Evolutionary conservation across 148 eudicot genomes (phyloP).

Genomic region (Rhododendron williamsianum): DNA sequence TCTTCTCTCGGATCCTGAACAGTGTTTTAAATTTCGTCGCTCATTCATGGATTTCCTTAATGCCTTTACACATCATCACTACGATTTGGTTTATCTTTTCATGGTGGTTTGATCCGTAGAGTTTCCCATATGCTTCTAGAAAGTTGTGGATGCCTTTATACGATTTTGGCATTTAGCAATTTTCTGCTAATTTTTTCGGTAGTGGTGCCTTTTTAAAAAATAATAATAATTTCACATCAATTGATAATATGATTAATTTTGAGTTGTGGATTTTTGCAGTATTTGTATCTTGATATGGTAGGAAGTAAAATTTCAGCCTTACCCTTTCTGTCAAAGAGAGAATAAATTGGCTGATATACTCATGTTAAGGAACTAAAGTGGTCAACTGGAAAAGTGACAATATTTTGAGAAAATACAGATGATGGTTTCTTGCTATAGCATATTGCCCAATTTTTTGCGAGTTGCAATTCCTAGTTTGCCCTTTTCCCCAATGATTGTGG

Average conservation of each 20-base stretch:
- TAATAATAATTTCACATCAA: not conserved
- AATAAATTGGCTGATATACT: not conserved
- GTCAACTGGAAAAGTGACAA: not conserved
- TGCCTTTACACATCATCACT: not conserved
- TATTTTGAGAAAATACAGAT: not conserved
- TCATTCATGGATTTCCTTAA: slow-evolving; percentile 10
- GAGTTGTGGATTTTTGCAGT: not conserved
- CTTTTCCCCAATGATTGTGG: too few species aligned
- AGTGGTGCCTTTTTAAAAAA: not conserved
- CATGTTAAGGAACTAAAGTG: not conserved
- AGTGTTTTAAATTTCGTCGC: slow-evolving; percentile 2
- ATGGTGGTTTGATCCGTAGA: not conserved
- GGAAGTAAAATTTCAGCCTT: not conserved
- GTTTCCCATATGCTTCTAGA: not conserved
- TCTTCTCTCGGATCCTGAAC: slow-evolving; percentile 12
- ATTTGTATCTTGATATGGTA: not conserved
- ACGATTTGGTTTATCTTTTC: not conserved
- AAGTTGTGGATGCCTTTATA: not conserved
- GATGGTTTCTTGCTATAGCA: not conserved
- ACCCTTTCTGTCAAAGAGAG: not conserved
- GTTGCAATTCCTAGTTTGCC: not conserved
- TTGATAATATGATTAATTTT: not conserved
- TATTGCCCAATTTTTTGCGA: not conserved
- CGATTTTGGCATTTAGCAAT: not conserved
- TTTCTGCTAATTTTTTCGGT: not conserved